Evolutionary conservation across 2,329 filamentous ascomycete species (phyloP), one percentile per base, ranked within the genome.

Genomic region (Calonectria leucothoes): DNA sequence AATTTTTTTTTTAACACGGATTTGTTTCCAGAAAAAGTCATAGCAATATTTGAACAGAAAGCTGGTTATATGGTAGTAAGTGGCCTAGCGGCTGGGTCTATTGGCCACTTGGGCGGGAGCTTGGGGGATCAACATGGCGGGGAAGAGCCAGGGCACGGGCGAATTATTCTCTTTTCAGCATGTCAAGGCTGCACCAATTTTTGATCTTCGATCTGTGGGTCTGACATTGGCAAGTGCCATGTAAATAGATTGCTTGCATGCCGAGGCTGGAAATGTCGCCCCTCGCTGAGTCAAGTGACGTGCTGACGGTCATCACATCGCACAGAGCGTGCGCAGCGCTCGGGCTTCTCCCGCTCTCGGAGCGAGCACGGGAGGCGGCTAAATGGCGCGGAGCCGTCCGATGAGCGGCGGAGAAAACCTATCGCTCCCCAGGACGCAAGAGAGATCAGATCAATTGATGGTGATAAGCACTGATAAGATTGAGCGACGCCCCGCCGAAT

Each of bases 301-400:
- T 25, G 37, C 37, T 61, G 55, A 39, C 7, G 31, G 17, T 6
- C 10, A 45, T 61, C n/a, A 23, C 55, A 61, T 59, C 15, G 55
- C 55, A 59, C 33, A 59, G 23, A 27, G 7, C 33, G 12, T 61
- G 35, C 33, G 39, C 35, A 39, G 37, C 17, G 20, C 17, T 33
- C 51, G 29, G 51, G 15, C 14, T 55, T n/a, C 29, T 17, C 51
- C 51, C 31, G 15, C 27, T 23, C 20, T 8, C n/a, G 8, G 42
- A 45, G 42, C 42, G 23, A 7, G 23, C 8, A 23, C 42, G 8
- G 8, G 20, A 5, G 42, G 42, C 42, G 42, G 42, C 4, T 45
- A 48, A n/a, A n/a, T n/a, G n/a, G 7, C 35, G 39, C 65, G 70
- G 70, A 48, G 70, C 70, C 29, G 57, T 37, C 70, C 65, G 65